Evolutionary conservation across 495 filamentous ascomycete species (phyloP).

Genomic region (Alectoria sarmentosa): DNA sequence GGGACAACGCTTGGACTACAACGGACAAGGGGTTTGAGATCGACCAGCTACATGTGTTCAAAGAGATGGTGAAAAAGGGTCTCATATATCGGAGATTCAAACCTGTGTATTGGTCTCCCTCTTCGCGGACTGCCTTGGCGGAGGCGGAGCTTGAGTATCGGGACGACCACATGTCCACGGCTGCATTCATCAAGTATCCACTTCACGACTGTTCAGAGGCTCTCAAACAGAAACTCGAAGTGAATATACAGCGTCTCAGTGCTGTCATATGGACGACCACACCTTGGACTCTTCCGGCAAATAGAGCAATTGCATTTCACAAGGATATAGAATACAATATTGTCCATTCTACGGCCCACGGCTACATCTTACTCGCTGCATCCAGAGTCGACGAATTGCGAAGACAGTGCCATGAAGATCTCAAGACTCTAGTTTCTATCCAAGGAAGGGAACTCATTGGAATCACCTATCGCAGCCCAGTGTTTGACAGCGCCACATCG

Average conservation of each 20-base stretch:
- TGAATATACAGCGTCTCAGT: slow-evolving; percentile 40
- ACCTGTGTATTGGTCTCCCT: slow-evolving; percentile 95
- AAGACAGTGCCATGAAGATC: slow-evolving; percentile 36
- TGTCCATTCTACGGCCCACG: slow-evolving; percentile 47
- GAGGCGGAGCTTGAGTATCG: slow-evolving; percentile 96
- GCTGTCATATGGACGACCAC: slow-evolving; percentile 96
- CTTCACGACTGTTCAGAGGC: slow-evolving; percentile 46
- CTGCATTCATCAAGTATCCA: slow-evolving; percentile 78
- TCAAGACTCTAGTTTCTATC: slow-evolving; percentile 49
- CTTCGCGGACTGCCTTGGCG: slow-evolving; percentile 80
- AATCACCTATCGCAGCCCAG: slow-evolving; percentile 57
- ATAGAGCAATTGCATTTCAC: slow-evolving; percentile 77
- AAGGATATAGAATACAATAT: slow-evolving; percentile 66
- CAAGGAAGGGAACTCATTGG: slow-evolving; percentile 58
- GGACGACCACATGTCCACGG: slow-evolving; percentile 69
- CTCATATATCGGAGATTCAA: slow-evolving; percentile 84
- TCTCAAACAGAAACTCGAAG: slow-evolving; percentile 35
- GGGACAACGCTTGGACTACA: slow-evolving; percentile 85
- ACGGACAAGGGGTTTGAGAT: slow-evolving; percentile 88
- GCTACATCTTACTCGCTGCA: slow-evolving; percentile 58
- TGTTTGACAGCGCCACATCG: slow-evolving; percentile 45
- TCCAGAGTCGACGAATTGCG: slow-evolving; percentile 53
- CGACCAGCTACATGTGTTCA: slow-evolving; percentile 77
- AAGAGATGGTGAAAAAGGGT: slow-evolving; percentile 73
- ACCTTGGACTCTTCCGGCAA: slow-evolving; percentile 94